Base-by-base conservation (phyloP, 1,284 basidiomycete species). In the Hymenochaete sp. region DNA sequence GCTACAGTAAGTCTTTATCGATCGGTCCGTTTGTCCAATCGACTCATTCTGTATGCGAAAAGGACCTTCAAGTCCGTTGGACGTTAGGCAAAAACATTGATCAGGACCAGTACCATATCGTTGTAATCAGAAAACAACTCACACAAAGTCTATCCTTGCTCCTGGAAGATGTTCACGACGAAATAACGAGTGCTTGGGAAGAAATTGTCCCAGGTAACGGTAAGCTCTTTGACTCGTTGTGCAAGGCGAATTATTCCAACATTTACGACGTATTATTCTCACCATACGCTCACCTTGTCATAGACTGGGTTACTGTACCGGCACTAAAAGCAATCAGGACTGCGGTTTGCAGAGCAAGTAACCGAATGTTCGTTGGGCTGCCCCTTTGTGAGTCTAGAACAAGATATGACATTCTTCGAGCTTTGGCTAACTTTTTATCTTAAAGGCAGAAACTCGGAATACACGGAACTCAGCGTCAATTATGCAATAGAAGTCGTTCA, bases 381-480 rank as follows among this genome's bases (percentile, higher is more conserved):
- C 66, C 67, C 8, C 48, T 67, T 7, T 71, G 69, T 66, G 45
- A 39, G 59, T n/a, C n/a, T n/a, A n/a, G n/a, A n/a, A n/a, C n/a
- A 21, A 14, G 26, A 19, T 13, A 24, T 18, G 35, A 19, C 22
- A 16, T 29, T 7, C 4, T 1, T 6, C 33, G 21, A 35, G 24
- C 11, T 19, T 24, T 13, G n/a, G 7, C 4, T 18, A n/a, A 2
- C 4, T 36, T 26, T 18, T 19, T 21, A 6, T 18, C 5, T 16
- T 35, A 14, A 33, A 73, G 72, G 72, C 51, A 60, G 67, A 25
- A 47, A 73, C 41, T 52, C 54, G 0, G 68, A 66, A 10, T 72
- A 62, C 49, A 53, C 59, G n/a, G 55, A 60, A 13, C 55, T 71
- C 10, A 66, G 60, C 42, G 59, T 65, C 1, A 44, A 52, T 3